phyloP scores from a whole-genome alignment of 2,329 filamentous ascomycete genomes.

The Aspergillus japonicus region DNA sequence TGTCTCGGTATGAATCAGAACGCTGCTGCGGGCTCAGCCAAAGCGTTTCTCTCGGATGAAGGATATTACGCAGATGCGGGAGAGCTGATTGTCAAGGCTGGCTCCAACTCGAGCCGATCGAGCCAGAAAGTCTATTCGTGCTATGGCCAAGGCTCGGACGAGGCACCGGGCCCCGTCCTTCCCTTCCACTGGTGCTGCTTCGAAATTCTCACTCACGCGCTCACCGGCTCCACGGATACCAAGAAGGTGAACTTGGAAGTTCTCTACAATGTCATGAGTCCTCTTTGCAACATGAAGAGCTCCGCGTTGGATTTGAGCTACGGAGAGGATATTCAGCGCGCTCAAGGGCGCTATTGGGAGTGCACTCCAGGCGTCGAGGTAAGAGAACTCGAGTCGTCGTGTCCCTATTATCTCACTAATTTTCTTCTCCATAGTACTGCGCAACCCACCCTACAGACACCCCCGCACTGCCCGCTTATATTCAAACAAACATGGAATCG shows the following conservation, averaged over 20 bases:
- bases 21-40: constrained; percentile 10
- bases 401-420: background rate
- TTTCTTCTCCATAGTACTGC: constrained; percentile 13
- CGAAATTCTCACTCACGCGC: constrained; percentile 19
- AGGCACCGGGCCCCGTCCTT: constrained; percentile 20
- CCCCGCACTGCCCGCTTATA: constrained; percentile 8
- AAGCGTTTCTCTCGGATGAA: constrained; percentile 21
- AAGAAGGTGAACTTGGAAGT: constrained; percentile 16
- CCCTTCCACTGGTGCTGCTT: constrained; percentile 25
- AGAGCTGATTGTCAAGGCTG: constrained; percentile 21
- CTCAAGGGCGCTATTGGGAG: constrained; percentile 25
- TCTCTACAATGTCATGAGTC: constrained; percentile 19
- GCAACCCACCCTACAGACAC: constrained; percentile 18
- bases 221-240: constrained; percentile 16
- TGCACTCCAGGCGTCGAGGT: constrained; percentile 23
- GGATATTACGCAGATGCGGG: constrained; percentile 24
- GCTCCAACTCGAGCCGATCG: background rate
- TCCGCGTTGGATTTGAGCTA: constrained; percentile 20
- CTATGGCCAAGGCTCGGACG: constrained; percentile 21
- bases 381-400: background rate
- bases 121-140: constrained; percentile 3
- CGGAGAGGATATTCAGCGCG: constrained; percentile 17
- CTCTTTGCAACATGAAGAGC: constrained; percentile 14
- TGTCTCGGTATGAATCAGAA: constrained; percentile 16
- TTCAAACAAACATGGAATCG: constrained; percentile 9